phyloP scores from a whole-genome alignment of 2,329 filamentous ascomycete genomes.

The Exserohilum rostratum region DNA sequence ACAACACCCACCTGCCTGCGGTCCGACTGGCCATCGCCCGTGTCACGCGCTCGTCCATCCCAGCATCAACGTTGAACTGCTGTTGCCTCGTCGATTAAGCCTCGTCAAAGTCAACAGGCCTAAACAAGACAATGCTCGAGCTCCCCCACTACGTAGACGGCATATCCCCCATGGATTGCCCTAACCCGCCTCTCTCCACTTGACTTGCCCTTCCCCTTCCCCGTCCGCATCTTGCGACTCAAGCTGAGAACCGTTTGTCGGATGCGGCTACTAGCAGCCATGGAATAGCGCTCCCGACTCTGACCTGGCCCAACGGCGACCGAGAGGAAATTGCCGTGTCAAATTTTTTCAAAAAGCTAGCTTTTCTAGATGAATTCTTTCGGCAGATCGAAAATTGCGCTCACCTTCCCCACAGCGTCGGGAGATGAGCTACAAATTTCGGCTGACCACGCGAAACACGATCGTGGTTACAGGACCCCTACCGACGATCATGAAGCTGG shows the following conservation, averaged over 20 bases:
- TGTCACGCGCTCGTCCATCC: neutral
- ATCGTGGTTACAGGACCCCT: neutral
- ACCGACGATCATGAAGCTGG: neutral
- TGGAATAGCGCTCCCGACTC: neutral
- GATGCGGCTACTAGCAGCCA: neutral
- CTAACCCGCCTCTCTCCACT: too few relatives aligned
- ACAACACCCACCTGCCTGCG: neutral
- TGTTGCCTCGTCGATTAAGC: neutral
- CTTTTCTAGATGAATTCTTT: neutral
- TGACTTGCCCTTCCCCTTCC: neutral
- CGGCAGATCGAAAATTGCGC: neutral
- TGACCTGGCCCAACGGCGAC: neutral
- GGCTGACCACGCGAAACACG: slow-evolving; percentile 5
- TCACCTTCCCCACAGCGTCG: slow-evolving; percentile 2
- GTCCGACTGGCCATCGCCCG: neutral
- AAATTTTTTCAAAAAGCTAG: neutral
- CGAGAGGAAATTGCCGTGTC: neutral
- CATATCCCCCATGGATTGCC: too few relatives aligned
- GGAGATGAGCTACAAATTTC: slow-evolving; percentile 3
- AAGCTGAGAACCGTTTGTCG: neutral
- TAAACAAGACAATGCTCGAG: neutral
- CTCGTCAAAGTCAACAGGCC: neutral
- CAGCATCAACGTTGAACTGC: neutral
- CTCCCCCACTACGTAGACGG: too few relatives aligned
- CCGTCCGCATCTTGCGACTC: neutral